Evolutionary conservation across 1,284 basidiomycete genomes (phyloP).

Genomic region (Moesziomyces sp.): DNA sequence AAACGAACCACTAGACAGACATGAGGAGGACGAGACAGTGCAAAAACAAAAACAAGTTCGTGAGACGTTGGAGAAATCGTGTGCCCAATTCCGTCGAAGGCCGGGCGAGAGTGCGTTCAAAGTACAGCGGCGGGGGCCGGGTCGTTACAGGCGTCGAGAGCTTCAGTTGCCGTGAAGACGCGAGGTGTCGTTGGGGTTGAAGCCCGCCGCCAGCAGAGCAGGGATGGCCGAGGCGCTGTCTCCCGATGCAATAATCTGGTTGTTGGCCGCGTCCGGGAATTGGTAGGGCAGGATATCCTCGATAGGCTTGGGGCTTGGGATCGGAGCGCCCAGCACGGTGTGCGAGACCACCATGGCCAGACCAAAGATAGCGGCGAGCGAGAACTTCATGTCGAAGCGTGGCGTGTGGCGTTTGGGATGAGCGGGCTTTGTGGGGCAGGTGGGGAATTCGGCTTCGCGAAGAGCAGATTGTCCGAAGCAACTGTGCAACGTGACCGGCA

Average conservation of each 20-base stretch:
- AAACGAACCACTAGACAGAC: too few species aligned
- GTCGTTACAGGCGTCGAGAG: not conserved
- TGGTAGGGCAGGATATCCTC: conserved; percentile 34
- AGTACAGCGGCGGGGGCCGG: not conserved
- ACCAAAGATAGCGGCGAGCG: not conserved
- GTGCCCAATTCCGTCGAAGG: not conserved
- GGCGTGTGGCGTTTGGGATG: not conserved
- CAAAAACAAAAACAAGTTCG: not conserved
- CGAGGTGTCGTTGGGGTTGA: conserved; percentile 30
- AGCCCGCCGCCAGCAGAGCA: conserved; percentile 14
- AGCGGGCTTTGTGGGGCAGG: not conserved
- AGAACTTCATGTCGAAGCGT: not conserved
- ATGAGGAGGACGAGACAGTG: not conserved
- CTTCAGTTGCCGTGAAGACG: conserved; percentile 6
- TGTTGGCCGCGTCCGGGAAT: conserved; percentile 10
- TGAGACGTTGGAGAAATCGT: not conserved
- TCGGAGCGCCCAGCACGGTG: conserved; percentile 7
- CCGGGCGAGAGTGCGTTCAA: too few species aligned
- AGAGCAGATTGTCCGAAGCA: not conserved
- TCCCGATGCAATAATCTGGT: conserved; percentile 1
- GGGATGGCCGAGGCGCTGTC: conserved; percentile 6
- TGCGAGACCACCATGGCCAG: not conserved
- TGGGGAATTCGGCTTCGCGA: not conserved
- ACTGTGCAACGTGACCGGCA: conserved; percentile 7
- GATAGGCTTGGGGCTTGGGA: conserved; percentile 34